phyloP scores from a whole-genome alignment of 129 eudicot genomes.

The Chrysanthemum makinoi region DNA sequence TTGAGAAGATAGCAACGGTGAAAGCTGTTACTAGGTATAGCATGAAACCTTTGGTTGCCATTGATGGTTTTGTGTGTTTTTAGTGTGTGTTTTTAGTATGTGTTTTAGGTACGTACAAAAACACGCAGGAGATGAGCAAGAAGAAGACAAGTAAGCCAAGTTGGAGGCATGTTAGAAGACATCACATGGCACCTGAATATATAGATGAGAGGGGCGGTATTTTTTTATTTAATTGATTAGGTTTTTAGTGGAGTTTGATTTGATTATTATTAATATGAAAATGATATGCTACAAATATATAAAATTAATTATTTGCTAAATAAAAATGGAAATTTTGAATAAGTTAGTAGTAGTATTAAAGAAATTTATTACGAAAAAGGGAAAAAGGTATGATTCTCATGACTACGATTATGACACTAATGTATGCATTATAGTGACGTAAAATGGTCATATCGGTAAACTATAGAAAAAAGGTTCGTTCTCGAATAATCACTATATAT shows the following conservation, averaged over 20 bases:
- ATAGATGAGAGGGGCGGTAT: constrained; percentile 4
- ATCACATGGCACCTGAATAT: constrained; percentile 35
- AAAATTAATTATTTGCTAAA: too few species aligned
- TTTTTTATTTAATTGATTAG: neutral
- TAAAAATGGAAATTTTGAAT: neutral
- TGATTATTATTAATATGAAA: too few species aligned
- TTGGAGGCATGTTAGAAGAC: constrained; percentile 30
- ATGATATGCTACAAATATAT: too few species aligned
- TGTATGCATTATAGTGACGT: too few species aligned
- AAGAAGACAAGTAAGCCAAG: constrained; percentile 16
- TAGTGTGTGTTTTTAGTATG: constrained; percentile 18
- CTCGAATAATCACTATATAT: too few species aligned
- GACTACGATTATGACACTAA: too few species aligned
- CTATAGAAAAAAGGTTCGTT: too few species aligned
- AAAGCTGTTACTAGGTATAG: constrained; percentile 57
- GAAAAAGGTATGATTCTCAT: too few species aligned
- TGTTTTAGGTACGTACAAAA: neutral
- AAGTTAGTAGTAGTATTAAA: too few species aligned
- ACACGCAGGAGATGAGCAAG: neutral
- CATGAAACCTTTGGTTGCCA: constrained; percentile 64
- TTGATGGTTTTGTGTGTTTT: constrained; percentile 24
- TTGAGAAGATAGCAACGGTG: constrained; percentile 57
- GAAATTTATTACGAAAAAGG: too few species aligned
- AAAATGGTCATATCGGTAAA: too few species aligned
- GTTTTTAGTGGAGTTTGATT: too few species aligned